Evolutionary conservation across 495 filamentous ascomycete genomes (phyloP), one percentile per base, ranked within the genome.

Genomic region (Lentithecium fluviatile): DNA sequence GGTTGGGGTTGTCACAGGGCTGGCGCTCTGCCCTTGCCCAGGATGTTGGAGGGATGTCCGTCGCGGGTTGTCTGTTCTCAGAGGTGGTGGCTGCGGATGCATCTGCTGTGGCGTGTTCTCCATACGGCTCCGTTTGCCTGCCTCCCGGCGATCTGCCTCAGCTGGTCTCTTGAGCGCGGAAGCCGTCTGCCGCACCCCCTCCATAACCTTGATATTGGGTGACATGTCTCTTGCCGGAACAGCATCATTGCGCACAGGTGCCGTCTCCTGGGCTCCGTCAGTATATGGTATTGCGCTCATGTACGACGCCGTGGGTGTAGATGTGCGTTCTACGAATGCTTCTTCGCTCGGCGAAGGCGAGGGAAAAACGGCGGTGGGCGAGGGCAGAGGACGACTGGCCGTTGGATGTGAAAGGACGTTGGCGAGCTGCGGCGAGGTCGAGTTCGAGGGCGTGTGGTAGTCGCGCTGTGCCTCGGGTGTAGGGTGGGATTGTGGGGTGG

Each of bases 331-430:
- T 7, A 25, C 36, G n/a, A 10, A 26, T 3, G 54, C 42, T 11
- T 68, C 65, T 10, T 56, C 56, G 37, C 60, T 64, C 8, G 65
- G 65, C 6, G 65, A 25, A 15, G 65, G 65, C 10, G 65, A 68
- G 20, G 60, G 65, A 5, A 68, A 47, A 6, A 68, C 52, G 11
- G 32, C 19, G 40, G 25, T 36, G 20, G 20, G 32, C 29, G 24
- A 37, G 23, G 54, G 65, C 19, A 48, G 25, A 11, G 56, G 40
- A 25, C 38, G 38, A 13, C 32, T 20, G 1, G 40, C 4, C 12
- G 7, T 21, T 8, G 36, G 46, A 4, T 48, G 46, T 2, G 56
- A 52, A 12, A 68, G 15, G 37, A 45, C 52, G 45, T 64, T 68
- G 32, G 60, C 60, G 17, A 68, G 56, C 25, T 64, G 56, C 20